Conservation (phyloP, 768 basidiomycete species). For the Cyclocybe aegerita region DNA sequence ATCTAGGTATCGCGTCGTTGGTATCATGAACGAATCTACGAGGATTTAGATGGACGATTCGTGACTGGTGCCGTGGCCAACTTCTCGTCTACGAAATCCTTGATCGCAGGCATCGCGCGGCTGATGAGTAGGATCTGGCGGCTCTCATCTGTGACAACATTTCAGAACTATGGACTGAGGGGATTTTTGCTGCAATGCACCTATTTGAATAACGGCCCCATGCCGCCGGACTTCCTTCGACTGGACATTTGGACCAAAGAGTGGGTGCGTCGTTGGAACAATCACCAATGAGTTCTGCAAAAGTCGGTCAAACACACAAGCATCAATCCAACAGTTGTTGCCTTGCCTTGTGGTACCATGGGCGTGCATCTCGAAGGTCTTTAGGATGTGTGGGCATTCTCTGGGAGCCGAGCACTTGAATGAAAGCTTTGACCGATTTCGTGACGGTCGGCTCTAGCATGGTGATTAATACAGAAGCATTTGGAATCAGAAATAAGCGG, state of each 20-base stretch:
- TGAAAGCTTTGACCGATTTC: conserved; percentile 63
- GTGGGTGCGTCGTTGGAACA: conserved; percentile 62
- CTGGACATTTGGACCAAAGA: conserved; percentile 40
- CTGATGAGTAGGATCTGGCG: conserved; percentile 78
- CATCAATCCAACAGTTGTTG: neutral
- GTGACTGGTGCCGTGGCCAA: conserved; percentile 13
- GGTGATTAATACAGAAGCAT: neutral
- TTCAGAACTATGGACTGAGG: neutral
- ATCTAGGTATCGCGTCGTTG: neutral
- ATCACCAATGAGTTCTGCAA: conserved; percentile 70
- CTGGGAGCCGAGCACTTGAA: conserved; percentile 76
- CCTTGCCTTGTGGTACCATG: conserved; percentile 74
- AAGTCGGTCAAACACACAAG: conserved; percentile 4
- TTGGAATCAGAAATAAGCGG: neutral
- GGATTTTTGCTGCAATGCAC: conserved; percentile 34
- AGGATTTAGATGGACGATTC: conserved; percentile 15
- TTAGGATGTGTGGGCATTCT: conserved; percentile 54
- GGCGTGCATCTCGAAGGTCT: conserved; percentile 52
- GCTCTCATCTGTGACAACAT: conserved; percentile 49
- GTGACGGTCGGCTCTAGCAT: conserved; percentile 27
- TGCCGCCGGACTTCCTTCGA: conserved; percentile 56
- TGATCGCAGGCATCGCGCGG: conserved; percentile 62
- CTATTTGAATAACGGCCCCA: conserved; percentile 61
- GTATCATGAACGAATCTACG: neutral
- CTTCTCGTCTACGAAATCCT: conserved; percentile 48